Base-by-base conservation (phyloP, 495 filamentous ascomycete species). In the Lasiosphaeria miniovina region DNA sequence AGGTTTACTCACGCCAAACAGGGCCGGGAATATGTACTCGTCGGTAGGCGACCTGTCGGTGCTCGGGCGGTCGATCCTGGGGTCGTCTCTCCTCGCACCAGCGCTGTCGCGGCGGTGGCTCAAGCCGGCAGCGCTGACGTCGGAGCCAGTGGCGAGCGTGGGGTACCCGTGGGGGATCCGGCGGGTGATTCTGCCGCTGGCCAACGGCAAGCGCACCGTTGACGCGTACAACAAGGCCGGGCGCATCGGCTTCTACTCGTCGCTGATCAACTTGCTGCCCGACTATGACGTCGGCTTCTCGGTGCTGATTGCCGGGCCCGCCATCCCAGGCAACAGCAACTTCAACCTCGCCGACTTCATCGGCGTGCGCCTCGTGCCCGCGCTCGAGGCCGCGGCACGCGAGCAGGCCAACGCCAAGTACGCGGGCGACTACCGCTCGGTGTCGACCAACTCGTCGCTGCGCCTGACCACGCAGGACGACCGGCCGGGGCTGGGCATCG, bases 141-240 rank as follows among this genome's bases (percentile, higher is more conserved):
- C 83, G 4, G 75, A 77, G 38, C 65, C 80, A 0, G 63, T 65
- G 15, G 68, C 75, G 34, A 72, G 75, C 10, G 69, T 86, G 5
- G 78, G 83, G 17, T 77, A 79, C 2, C 85, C 86, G 0, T 87
- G 84, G 83, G 85, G 86, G 36, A 80, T 86, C 36, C 65, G 70
- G 4, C 75, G 73, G 50, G 73, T 75, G 59, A 48, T 62, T 10
- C 57, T 74, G 2, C 40, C 69, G 3, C 66, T 61, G 4, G 55
- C 43, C 24, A 70, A 75, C 58, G 77, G 79, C 40, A 76, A 77
- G 62, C 75, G 78, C 4, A 80, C 83, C 11, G 68, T 84, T 4
- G 74, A 77, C 68, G 77, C 78, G 3, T 75, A 71, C 68, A 81
- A 77, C 45, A 87, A 86, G 65, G 71, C 71, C 35, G 84, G 83